Base-by-base conservation (phyloP, 2,329 filamentous ascomycete genomes). In the Rhynchosporium agropyri region DNA sequence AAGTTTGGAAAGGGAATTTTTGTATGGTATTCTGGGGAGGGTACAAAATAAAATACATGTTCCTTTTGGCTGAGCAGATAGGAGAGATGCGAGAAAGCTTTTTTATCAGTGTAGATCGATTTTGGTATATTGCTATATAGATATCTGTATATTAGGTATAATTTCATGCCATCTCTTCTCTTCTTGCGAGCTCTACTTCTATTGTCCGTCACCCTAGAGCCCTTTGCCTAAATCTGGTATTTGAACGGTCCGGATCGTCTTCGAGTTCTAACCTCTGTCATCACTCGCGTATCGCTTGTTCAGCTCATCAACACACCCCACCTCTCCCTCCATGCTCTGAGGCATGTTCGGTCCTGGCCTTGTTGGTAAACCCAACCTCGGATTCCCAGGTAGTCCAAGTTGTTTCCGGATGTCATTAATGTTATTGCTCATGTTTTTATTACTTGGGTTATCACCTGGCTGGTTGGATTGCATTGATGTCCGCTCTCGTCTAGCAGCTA, bases 321-420 rank as follows among this genome's bases (percentile, higher is more conserved):
- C 58, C 49, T 53, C 48, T 20, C 38, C 58, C 38, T 60, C 58
- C 58, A 60, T 60, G 45, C 58, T 60, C 33, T 45, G 45, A 43
- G 53, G 12, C 36, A 42, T 36, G 20, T 48, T 43, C 36, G 45
- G 38, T 3, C 46, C 46, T 2, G 58, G 58, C 26, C 36, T 45
- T 15, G 36, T 12, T 10, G 36, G 58, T 29, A 60, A 29, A 3
- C 58, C 58, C 29, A 29, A 20, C 20, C 26, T 51, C 31, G 58
- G 49, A 29, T 60, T 53, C 12, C 58, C 58, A 4, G 58, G 58
- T 33, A 60, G 4, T 28, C 58, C 58, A 10, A 29, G 12, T 33
- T 36, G 31, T 26, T 42, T 48, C 15, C 48, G 33, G 12, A 53
- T 60, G 1, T 45, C 29, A n/a, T 36, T 46, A 28, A 26, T 46